Conservation (phyloP, 2,329 filamentous ascomycete genomes). For the Microdochium nivale region DNA sequence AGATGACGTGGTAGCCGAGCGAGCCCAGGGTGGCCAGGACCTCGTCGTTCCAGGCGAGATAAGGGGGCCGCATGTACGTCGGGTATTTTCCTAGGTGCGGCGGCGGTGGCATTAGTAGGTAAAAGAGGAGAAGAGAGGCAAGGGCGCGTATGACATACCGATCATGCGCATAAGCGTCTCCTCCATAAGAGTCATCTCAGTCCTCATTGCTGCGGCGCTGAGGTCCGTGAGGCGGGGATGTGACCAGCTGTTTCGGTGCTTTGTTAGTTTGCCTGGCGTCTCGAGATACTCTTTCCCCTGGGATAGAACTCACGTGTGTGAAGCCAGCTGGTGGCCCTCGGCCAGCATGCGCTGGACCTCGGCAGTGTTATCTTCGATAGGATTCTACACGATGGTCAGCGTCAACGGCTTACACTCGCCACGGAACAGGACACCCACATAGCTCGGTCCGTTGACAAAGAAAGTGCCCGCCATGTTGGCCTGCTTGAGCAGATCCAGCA, state of each 20-base stretch:
- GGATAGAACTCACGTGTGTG: conserved; percentile 31
- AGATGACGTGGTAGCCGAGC: conserved; percentile 51
- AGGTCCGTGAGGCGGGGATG: background rate
- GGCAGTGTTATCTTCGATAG: conserved; percentile 19
- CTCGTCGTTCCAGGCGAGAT: conserved; percentile 36
- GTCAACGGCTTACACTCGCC: background rate
- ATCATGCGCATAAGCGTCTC: conserved; percentile 34
- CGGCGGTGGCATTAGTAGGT: conserved; percentile 6
- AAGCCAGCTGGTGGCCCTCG: conserved; percentile 40
- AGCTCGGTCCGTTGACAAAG: conserved; percentile 26
- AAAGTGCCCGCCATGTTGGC: conserved; percentile 13
- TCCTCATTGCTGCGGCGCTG: background rate
- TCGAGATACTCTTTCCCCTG: background rate
- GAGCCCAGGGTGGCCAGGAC: conserved; percentile 30
- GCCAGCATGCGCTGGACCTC: conserved; percentile 20
- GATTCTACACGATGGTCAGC: background rate
- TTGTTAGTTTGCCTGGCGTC: background rate
- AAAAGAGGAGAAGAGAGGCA: conserved; percentile 40
- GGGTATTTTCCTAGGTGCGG: conserved; percentile 25
- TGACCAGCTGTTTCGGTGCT: background rate
- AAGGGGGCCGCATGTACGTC: conserved; percentile 39
- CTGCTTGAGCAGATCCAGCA: conserved; percentile 9
- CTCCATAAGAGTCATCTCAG: conserved; percentile 12
- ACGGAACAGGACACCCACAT: conserved; percentile 28
- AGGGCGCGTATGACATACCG: conserved; percentile 29